Evolutionary conservation across 129 eudicot genomes (phyloP), one percentile per base, ranked within the genome.

Genomic region (Scalesia atractyloides): DNA sequence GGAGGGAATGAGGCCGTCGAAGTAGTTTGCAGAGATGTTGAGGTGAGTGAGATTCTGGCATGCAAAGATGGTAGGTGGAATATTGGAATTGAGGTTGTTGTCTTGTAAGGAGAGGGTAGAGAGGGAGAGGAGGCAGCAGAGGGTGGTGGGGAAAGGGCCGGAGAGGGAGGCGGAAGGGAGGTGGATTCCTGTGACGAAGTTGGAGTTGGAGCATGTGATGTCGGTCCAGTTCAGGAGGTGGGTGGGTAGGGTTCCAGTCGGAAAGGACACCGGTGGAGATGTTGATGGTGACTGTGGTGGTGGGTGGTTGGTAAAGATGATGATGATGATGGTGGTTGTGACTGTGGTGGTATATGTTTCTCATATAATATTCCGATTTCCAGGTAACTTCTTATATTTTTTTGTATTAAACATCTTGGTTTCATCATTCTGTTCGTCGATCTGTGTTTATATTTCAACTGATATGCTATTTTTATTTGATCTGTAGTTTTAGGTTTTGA

Each of bases 161-260:
- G 80, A 3, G 46, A 91, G 88, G 54, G 85, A 76, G 58, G 81
- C 62, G 26, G 85, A 75, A 2, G 85, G 17, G 79, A 91, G 88
- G 75, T 49, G 18, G 72, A 91, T 48, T 22, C 87, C 44, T 12
- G 58, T 63, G 26, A 91, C 97, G 19, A 68, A 44, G 54, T 53
- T 18, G 20, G 57, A 10, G 49, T 39, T 13, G 76, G 9, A 7
- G 85, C 97, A 91, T 24, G 81, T 68, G 69, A 91, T 49, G 37
- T 96, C 93, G 30, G 89, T 79, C 97, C 97, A 88, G 80, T 79
- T 84, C 88, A 2, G 97, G 97, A 15, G 72, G 82, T 51, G 78
- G 64, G 72, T 82, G 81, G 7, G 57, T 41, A 47, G 43, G 61
- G 75, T 86, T 84, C 97, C 97, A 91, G 70, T 44, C 52, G 75